phyloP scores from a whole-genome alignment of 1,139 yeast genomes.

The Taphrina sp. region DNA sequence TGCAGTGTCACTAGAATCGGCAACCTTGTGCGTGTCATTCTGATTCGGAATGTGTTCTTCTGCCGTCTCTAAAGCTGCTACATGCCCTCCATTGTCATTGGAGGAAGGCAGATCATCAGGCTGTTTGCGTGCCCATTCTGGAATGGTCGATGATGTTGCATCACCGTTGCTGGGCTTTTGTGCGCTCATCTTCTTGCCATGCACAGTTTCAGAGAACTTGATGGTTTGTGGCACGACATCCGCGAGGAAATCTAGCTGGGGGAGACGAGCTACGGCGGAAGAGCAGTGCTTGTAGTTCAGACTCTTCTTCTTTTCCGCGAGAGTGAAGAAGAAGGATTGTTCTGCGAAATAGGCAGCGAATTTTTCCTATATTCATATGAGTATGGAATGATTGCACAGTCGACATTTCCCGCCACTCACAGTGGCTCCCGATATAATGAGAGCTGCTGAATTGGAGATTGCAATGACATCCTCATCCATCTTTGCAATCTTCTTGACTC shows the following conservation, averaged over 20 bases:
- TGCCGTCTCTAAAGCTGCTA: no score
- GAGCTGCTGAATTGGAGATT: constrained; percentile 31
- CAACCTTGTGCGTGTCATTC: no score
- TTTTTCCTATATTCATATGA: constrained; percentile 8
- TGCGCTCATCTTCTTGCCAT: constrained; percentile 2
- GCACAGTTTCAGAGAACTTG: constrained; percentile 5
- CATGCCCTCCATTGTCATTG: no score
- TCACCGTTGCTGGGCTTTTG: neutral
- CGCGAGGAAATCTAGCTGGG: constrained; percentile 25
- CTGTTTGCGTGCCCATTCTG: neutral
- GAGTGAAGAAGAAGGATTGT: constrained; percentile 28
- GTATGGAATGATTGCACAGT: no score
- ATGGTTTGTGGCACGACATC: constrained; percentile 29
- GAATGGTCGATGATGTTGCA: neutral
- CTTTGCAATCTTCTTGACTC: constrained; percentile 78
- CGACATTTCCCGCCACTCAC: no score
- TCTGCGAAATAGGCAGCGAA: constrained; percentile 31
- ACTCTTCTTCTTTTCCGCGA: constrained; percentile 28
- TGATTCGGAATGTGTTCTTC: no score
- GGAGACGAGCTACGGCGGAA: constrained; percentile 28
- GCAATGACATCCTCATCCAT: constrained; percentile 65
- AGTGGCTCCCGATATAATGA: constrained; percentile 29
- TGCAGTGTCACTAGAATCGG: no score
- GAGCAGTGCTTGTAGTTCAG: constrained; percentile 28
- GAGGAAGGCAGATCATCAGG: no score